phyloP scores from a whole-genome alignment of 2,329 filamentous ascomycete genomes.

The Tolypocladium capitatum region DNA sequence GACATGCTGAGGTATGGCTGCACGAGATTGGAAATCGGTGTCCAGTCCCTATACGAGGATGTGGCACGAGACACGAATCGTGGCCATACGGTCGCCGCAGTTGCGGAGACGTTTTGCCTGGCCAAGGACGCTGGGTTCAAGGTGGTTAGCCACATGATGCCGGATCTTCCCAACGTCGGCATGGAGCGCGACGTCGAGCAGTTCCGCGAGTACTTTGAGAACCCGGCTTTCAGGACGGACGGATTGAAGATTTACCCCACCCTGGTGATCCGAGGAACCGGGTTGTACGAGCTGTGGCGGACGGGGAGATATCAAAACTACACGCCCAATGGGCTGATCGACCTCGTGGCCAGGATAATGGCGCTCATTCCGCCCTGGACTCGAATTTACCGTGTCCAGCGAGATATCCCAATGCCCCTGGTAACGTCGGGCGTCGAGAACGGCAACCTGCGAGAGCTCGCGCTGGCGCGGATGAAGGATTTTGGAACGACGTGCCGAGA shows the following conservation, averaged over 20 bases:
- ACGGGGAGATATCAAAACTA: constrained; percentile 98
- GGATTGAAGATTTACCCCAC: constrained; percentile 98
- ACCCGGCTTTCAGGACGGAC: constrained; percentile 88
- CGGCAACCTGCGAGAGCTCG: constrained; percentile 85
- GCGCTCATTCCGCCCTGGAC: constrained; percentile 96
- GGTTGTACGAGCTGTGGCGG: constrained; percentile 92
- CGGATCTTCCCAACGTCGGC: constrained; percentile 90
- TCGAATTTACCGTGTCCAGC: constrained; percentile 92
- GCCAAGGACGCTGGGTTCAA: constrained; percentile 98
- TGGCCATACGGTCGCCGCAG: constrained; percentile 87
- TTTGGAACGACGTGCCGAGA: constrained; percentile 96
- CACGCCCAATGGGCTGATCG: constrained; percentile 90
- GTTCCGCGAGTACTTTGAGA: constrained; percentile 96
- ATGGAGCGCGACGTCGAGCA: constrained; percentile 97
- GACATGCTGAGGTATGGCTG: constrained; percentile 98
- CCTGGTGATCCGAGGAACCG: constrained; percentile 89
- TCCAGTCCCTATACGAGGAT: constrained; percentile 94
- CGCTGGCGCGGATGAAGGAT: constrained; percentile 95
- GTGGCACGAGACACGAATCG: constrained; percentile 96
- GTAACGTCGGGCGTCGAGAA: constrained; percentile 99
- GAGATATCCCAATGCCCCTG: constrained; percentile 98
- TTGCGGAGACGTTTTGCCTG: constrained; percentile 93
- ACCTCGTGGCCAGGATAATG: constrained; percentile 90
- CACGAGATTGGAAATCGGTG: constrained; percentile 84
- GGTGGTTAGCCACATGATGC: constrained; percentile 99